Evolutionary conservation across 2,329 filamentous ascomycete species (phyloP).

Genomic region (Ramularia collo-cygni): DNA sequence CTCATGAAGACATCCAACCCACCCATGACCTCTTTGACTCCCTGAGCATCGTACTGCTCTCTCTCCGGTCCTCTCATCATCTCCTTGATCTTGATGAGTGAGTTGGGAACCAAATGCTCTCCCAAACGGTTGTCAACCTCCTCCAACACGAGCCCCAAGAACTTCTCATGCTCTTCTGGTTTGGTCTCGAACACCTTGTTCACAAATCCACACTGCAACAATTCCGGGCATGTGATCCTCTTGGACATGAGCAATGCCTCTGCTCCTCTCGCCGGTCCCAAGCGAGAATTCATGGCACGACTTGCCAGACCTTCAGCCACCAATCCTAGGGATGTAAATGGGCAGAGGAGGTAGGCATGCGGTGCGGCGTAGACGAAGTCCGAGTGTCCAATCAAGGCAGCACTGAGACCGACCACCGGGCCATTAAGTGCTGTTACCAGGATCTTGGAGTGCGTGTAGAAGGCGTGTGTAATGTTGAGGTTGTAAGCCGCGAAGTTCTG

Average conservation of each 20-base stretch:
- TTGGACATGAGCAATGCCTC: slow-evolving; percentile 91
- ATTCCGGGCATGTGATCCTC: slow-evolving; percentile 63
- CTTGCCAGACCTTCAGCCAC: slow-evolving; percentile 83
- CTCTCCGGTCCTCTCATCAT: slow-evolving; percentile 68
- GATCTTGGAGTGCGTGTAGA: slow-evolving; percentile 91
- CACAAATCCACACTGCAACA: slow-evolving; percentile 71
- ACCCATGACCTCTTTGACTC: slow-evolving; percentile 76
- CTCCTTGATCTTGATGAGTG: slow-evolving; percentile 76
- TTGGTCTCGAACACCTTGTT: slow-evolving; percentile 69
- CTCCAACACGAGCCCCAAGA: slow-evolving; percentile 62
- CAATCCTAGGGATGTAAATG: slow-evolving; percentile 82
- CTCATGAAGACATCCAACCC: slow-evolving; percentile 73
- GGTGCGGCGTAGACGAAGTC: slow-evolving; percentile 91
- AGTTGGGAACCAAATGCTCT: slow-evolving; percentile 69
- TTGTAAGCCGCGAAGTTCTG: slow-evolving; percentile 71
- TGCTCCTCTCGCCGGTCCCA: slow-evolving; percentile 77
- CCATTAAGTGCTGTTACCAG: slow-evolving; percentile 88
- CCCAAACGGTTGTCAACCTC: slow-evolving; percentile 81
- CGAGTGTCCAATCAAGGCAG: slow-evolving; percentile 72
- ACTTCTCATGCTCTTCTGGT: slow-evolving; percentile 57
- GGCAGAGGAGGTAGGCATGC: slow-evolving; percentile 77
- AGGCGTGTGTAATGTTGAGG: slow-evolving; percentile 80
- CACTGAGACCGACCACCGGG: slow-evolving; percentile 80
- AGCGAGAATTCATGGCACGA: slow-evolving; percentile 67
- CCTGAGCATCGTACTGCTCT: slow-evolving; percentile 67